Base-by-base conservation (phyloP, 1,284 basidiomycete species). In the Farysia itapuensis region DNA sequence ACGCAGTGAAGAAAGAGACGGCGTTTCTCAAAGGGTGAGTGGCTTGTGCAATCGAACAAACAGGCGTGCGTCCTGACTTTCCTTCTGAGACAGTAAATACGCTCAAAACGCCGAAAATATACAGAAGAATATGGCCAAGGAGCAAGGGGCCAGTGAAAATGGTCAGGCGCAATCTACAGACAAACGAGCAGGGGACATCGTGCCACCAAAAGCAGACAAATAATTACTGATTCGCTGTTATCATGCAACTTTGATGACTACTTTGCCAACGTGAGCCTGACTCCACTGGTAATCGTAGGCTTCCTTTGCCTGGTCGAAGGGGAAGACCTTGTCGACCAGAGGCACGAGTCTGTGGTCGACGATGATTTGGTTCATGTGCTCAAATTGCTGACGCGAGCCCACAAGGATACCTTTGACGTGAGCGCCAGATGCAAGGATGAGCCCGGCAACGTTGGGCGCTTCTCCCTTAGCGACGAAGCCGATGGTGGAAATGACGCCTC, bases 401-500 rank as follows among this genome's bases (percentile, higher is more conserved):
- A 81, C 56, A 8, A 77, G 64, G 36, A 81, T 75, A 19, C 80
- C 80, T 28, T 50, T 77, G 45, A 64, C 57, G 44, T 51, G 41
- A 33, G 54, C 56, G 6, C 56, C 49, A 18, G 51, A 51, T 18
- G 26, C 5, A 2, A 70, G 45, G 4, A 46, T 48, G 5, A 54
- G 56, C 29, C 21, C 39, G 20, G 45, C 43, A 18, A 64, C 43
- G 29, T 54, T 59, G 28, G 43, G 61, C 12, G 47, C 26, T 23
- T 63, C 58, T 39, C 61, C 38, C 32, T 43, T 35, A 0, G 79
- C 78, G 5, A 83, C 74, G 33, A 78, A 76, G 8, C 84, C 83
- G 32, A 85, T 82, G 34, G 81, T 66, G 42, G 81, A 78, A 40
- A 85, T 75, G 14, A 79, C 77, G 2, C 84, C 84, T 6, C 79